Evolutionary conservation across 495 filamentous ascomycete species (phyloP).

Genomic region (Darksidea phi): DNA sequence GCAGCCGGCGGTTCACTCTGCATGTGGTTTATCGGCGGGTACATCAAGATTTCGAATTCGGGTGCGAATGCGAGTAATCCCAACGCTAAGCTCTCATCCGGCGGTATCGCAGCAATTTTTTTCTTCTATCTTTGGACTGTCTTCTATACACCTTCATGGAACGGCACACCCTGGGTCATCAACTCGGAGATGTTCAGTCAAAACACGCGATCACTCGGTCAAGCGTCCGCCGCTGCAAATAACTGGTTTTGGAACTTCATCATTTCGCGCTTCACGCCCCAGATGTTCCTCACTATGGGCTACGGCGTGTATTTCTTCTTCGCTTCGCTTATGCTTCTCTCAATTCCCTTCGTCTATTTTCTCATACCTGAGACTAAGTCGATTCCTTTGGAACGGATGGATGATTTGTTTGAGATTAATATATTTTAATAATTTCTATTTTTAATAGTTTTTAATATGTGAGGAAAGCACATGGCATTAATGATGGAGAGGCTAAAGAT

Average conservation of each 20-base stretch:
- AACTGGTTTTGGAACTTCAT: conserved; percentile 82
- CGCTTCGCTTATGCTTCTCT: conserved; percentile 65
- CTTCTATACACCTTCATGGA: conserved; percentile 76
- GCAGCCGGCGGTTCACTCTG: conserved; percentile 55
- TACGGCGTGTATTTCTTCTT: conserved; percentile 82
- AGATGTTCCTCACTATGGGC: conserved; percentile 70
- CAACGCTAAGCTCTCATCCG: conserved; percentile 47
- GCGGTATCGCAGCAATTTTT: conserved; percentile 68
- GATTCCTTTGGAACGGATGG: conserved; percentile 44
- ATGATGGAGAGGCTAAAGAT: conserved; percentile 53
- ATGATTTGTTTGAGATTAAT: conserved; percentile 56
- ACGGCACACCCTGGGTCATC: conserved; percentile 53
- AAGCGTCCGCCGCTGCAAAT: conserved; percentile 65
- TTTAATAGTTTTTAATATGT: no score
- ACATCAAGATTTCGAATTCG: conserved; percentile 51
- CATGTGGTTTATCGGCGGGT: conserved; percentile 58
- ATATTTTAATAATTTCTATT: no score
- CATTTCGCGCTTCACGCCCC: conserved; percentile 67
- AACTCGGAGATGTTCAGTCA: conserved; percentile 45
- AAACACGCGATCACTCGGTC: conserved; percentile 53
- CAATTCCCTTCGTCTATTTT: conserved; percentile 60
- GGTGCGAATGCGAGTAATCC: conserved; percentile 40
- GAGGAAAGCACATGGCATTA: conserved; percentile 51
- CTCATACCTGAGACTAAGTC: conserved; percentile 45
- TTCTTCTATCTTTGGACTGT: conserved; percentile 81